Base-by-base conservation (phyloP, 306 rosid species). In the Purshia tridentata region DNA sequence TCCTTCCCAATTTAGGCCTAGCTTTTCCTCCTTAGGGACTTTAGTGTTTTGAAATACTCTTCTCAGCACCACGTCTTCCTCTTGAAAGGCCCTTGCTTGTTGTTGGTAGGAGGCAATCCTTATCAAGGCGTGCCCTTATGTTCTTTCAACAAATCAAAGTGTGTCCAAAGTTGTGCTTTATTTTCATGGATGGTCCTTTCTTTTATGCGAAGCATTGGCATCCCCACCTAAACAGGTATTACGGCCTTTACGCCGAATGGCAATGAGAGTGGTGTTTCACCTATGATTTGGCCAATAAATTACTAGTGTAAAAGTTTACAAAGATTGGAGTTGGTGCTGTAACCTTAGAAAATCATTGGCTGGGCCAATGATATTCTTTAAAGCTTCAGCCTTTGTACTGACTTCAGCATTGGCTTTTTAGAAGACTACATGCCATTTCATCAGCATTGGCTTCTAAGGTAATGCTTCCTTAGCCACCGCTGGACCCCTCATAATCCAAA, bases 41-140 rank as follows among this genome's bases (percentile, higher is more conserved):
- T 1, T 15, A 9, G 68, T 63, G 7, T 63, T 40, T 18, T n/a
- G 5, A 0, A 40, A n/a, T 44, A 63, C 23, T 40, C 10, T 0
- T 40, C 40, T 5, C 3, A 45, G 7, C 2, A 44, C 50, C 0
- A 41, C 7, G 19, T 35, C 35, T 1, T 51, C 10, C 5, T 10
- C 70, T 15, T 3, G 8, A 10, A 40, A 19, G 16, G 0, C 9
- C 2, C 6, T 8, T 0, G 10, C 14, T 4, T 13, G 4, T 0
- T 65, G 3, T 8, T 19, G 10, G 11, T 65, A 65, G 4, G 4
- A 0, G 0, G 0, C 18, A 2, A 9, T 4, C 9, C 22, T 1
- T 1, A 45, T 1, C 14, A 15, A 0, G 2, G 52, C 0, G 6
- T 45, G 0, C 9, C 8, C 1, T 0, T 0, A 5, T 12, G 0